phyloP scores from a whole-genome alignment of 768 basidiomycete species.

The Calocybe gangraenosa region DNA sequence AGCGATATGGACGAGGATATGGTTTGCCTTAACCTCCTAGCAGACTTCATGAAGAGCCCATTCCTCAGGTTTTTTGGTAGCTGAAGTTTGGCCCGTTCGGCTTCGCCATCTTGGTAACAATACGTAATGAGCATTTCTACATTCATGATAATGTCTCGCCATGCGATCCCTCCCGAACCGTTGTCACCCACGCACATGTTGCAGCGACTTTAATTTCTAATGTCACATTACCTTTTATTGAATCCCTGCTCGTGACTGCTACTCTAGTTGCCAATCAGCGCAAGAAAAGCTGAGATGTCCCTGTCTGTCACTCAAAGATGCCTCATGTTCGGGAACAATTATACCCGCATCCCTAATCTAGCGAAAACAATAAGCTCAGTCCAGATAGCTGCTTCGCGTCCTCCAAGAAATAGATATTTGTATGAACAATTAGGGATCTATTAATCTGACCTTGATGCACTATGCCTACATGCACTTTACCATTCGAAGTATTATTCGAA shows the following conservation, averaged over 20 bases:
- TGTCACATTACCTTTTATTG: too few relatives aligned
- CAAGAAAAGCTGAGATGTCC: too few relatives aligned
- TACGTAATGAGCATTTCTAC: background rate
- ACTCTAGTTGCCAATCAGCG: too few relatives aligned
- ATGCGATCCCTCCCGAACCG: too few relatives aligned
- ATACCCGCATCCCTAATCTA: conserved; percentile 18
- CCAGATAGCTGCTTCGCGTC: conserved; percentile 10
- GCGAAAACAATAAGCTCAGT: conserved; percentile 28
- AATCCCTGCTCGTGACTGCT: too few relatives aligned
- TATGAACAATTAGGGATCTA: conserved; percentile 7
- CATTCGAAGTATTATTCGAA: conserved; percentile 52
- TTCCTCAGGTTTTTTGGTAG: conserved; percentile 27
- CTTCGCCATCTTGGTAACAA: background rate
- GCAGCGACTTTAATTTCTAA: too few relatives aligned
- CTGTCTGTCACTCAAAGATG: background rate
- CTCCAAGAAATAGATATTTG: conserved; percentile 13
- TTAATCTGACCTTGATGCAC: conserved; percentile 7
- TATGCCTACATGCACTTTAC: conserved; percentile 46
- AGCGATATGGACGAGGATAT: conserved; percentile 70
- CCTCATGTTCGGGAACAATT: conserved; percentile 11
- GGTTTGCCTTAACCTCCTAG: conserved; percentile 74
- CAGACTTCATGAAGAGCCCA: conserved; percentile 64
- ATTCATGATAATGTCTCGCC: background rate
- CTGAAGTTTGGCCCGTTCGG: conserved; percentile 14
- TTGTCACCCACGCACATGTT: too few relatives aligned